phyloP scores from a whole-genome alignment of 805 yeast species.

The Teunomyces pallodes region DNA sequence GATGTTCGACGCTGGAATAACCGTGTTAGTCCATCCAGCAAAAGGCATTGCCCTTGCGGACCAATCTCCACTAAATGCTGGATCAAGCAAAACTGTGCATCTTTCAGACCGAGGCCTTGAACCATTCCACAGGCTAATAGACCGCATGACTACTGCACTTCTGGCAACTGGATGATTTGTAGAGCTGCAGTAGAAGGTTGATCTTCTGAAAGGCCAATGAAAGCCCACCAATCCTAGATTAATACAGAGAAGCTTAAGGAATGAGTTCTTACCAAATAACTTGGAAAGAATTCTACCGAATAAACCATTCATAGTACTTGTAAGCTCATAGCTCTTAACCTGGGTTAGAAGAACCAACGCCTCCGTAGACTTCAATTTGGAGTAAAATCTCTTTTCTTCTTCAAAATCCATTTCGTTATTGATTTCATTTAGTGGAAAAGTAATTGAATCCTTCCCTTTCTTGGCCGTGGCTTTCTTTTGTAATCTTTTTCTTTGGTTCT shows the following conservation, averaged over 20 bases:
- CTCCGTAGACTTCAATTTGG: slow-evolving; percentile 35
- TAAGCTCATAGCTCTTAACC: slow-evolving; percentile 36
- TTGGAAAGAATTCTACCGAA: slow-evolving; percentile 18
- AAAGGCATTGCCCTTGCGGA: slow-evolving; percentile 31
- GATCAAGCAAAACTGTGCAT: slow-evolving; percentile 37
- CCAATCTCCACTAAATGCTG: slow-evolving; percentile 31
- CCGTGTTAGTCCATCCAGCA: slow-evolving; percentile 35
- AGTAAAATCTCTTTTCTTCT: slow-evolving; percentile 19
- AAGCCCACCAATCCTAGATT: slow-evolving; percentile 41
- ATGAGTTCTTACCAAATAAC: slow-evolving; percentile 30
- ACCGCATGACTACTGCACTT: slow-evolving; percentile 36
- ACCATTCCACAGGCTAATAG: slow-evolving; percentile 36
- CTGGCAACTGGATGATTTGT: slow-evolving; percentile 40
- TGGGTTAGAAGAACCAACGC: slow-evolving; percentile 37
- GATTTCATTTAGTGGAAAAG: background rate
- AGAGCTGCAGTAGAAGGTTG: slow-evolving; percentile 37
- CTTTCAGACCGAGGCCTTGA: slow-evolving; percentile 14
- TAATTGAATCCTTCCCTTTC: background rate
- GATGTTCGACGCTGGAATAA: slow-evolving; percentile 39
- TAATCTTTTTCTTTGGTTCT: background rate
- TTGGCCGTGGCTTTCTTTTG: background rate
- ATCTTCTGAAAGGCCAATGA: slow-evolving; percentile 46
- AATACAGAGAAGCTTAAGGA: slow-evolving; percentile 28
- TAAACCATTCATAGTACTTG: slow-evolving; percentile 28
- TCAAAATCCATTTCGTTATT: background rate